Conservation (phyloP, 164 flowering plant genomes). For the Malania oleifera region DNA sequence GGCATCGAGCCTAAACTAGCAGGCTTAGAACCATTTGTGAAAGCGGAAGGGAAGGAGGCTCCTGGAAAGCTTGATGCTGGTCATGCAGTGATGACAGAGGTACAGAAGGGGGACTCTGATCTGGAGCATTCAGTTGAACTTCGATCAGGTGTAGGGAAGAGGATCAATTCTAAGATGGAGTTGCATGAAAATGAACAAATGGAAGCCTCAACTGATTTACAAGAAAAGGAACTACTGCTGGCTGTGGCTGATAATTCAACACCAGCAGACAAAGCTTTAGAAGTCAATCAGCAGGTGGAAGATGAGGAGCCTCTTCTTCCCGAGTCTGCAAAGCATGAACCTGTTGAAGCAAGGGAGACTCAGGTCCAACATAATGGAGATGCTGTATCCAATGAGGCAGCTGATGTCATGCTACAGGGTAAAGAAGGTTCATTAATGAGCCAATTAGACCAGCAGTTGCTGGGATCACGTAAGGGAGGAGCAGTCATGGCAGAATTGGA, state of each 20-base stretch:
- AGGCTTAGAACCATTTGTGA: not conserved
- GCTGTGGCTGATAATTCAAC: conserved; percentile 1
- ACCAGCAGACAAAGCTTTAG: not conserved
- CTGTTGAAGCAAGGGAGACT: too few species aligned
- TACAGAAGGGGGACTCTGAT: not conserved
- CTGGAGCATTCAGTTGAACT: not conserved
- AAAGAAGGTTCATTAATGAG: not conserved
- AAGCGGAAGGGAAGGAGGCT: not conserved
- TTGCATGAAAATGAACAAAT: not conserved
- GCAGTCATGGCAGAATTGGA: not conserved
- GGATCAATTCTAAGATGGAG: not conserved
- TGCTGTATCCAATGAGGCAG: not conserved
- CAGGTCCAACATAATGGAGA: not conserved
- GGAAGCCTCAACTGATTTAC: not conserved
- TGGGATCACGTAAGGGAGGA: conserved; percentile 1
- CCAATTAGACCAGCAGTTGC: not conserved
- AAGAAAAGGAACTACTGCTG: not conserved
- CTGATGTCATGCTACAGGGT: not conserved
- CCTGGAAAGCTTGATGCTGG: not conserved
- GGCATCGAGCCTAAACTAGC: not conserved
- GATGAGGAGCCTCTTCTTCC: not conserved
- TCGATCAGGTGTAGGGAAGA: conserved; percentile 2
- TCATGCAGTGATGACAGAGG: not conserved
- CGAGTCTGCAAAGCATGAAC: not conserved
- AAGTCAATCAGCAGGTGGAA: not conserved